A percentile compares a stretch with the other conserved stretches of the same genome.
phyloP scores from a whole-genome alignment of 176 grass and related monocot genomes.

The Puccinellia tenuiflora region DNA sequence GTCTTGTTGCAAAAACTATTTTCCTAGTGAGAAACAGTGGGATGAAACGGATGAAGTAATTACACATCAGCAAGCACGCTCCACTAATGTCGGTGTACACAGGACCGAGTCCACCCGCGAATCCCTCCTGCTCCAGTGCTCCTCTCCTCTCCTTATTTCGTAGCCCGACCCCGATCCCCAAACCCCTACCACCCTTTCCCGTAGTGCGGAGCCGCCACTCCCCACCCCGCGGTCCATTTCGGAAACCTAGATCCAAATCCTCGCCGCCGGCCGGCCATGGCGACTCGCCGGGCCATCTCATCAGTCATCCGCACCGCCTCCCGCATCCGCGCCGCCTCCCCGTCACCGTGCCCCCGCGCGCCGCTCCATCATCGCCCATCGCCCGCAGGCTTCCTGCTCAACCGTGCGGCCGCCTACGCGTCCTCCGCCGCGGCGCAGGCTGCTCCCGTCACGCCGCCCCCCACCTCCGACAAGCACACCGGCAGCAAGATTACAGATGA shows the following conservation, averaged over 20 bases:
- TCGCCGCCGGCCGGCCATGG: slow-evolving; percentile 46
- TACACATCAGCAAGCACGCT: no score
- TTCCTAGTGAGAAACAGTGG: no score
- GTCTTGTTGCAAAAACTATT: no score
- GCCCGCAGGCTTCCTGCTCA: slow-evolving; percentile 51
- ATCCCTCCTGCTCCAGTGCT: slow-evolving; percentile 11
- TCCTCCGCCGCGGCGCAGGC: slow-evolving; percentile 44
- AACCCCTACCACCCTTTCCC: slow-evolving; percentile 38
- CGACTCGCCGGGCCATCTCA: slow-evolving; percentile 66
- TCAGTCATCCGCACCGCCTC: slow-evolving; percentile 56
- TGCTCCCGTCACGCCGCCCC: slow-evolving; percentile 17
- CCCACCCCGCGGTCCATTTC: slow-evolving; percentile 16
- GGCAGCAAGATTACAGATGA: slow-evolving; percentile 62
- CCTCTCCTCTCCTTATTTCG: slow-evolving; percentile 2
- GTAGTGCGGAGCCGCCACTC: slow-evolving; percentile 43
- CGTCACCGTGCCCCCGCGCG: slow-evolving; percentile 34
- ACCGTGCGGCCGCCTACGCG: slow-evolving; percentile 52
- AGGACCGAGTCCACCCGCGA: slow-evolving; percentile 32
- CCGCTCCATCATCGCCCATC: slow-evolving; percentile 39
- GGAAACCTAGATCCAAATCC: slow-evolving; percentile 53
- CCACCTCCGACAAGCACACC: slow-evolving; percentile 30
- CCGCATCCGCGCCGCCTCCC: slow-evolving; percentile 33
- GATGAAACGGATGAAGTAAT: no score
- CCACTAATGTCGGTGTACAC: neutral
- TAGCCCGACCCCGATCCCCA: slow-evolving; percentile 19